Base-by-base conservation (phyloP, 2,329 filamentous ascomycete genomes). In the Aspergillus calidoustus region DNA sequence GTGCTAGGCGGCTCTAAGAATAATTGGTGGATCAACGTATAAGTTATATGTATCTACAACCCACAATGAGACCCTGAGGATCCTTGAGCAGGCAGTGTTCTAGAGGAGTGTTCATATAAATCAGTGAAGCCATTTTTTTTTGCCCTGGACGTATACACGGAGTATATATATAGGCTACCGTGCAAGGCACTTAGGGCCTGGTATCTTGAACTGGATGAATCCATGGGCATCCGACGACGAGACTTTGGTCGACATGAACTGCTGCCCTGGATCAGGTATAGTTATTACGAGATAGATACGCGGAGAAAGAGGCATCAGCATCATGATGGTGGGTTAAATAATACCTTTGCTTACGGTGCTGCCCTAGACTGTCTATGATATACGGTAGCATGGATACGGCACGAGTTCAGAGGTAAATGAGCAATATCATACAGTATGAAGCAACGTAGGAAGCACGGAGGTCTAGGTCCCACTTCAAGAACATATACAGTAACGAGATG, bases 371-470 rank as follows among this genome's bases (percentile, higher is more conserved):
- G 19, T 30, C 30, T 34, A 51, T 30, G 11, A 13, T 28, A 41
- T 19, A 51, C 25, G 44, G n/a, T 41, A 11, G 34, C 34, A 41
- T 15, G 34, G 25, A 19, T 30, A 57, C 31, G 23, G 19, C 28
- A 46, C 25, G 41, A 54, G 9, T 53, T 23, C 41, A 51, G 48
- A 44, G 60, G 49, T 44, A 38, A 51, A 23, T 55, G 51, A 57
- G 59, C 38, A 52, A 59, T 64, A 57, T 57, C 60, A 64, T 56
- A 59, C 54, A 60, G 58, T 44, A 53, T 54, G 47, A 66, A 62
- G 54, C 60, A 61, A 64, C 17, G 48, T 49, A 61, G 61, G 64
- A 60, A 63, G 51, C 41, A 60, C 48, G 56, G 44, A 30, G 38
- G 13, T 15, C 34, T 28, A 38, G 22, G 56, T 55, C 46, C 38